phyloP scores from a whole-genome alignment of 805 yeast species.

The Candida easanensis region DNA sequence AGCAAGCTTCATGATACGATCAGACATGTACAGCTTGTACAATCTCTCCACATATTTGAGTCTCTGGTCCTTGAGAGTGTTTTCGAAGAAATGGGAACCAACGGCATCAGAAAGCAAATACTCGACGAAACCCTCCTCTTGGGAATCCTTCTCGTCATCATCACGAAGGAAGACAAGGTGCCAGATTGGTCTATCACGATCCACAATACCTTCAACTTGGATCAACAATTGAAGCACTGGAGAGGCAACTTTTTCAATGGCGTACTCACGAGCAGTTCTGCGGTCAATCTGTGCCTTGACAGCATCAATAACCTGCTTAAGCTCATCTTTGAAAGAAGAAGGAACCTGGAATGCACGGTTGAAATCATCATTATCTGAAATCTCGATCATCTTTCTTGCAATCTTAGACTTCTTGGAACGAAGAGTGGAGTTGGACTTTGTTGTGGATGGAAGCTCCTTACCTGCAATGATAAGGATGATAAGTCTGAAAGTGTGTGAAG shows the following conservation, averaged over 20 bases:
- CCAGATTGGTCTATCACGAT: slow-evolving; percentile 70
- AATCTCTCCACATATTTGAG: slow-evolving; percentile 68
- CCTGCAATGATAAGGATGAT: slow-evolving; percentile 73
- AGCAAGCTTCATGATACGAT: slow-evolving; percentile 68
- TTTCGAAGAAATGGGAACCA: slow-evolving; percentile 91
- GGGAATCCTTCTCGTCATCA: slow-evolving; percentile 47
- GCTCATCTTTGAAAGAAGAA: slow-evolving; percentile 57
- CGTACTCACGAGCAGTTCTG: slow-evolving; percentile 61
- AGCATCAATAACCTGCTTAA: slow-evolving; percentile 46
- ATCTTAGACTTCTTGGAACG: slow-evolving; percentile 82
- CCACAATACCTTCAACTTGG: slow-evolving; percentile 78
- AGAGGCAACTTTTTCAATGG: slow-evolving; percentile 79
- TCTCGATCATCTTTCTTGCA: slow-evolving; percentile 91
- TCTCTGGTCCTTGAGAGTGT: slow-evolving; percentile 62
- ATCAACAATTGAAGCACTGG: slow-evolving; percentile 81
- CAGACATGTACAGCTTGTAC: slow-evolving; percentile 67
- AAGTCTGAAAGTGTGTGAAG: slow-evolving; percentile 82
- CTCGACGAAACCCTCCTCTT: slow-evolving; percentile 80
- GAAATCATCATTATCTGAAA: slow-evolving; percentile 73
- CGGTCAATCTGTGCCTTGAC: slow-evolving; percentile 37
- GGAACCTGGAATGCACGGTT: slow-evolving; percentile 69
- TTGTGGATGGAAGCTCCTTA: slow-evolving; percentile 70
- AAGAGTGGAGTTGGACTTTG: slow-evolving; percentile 63
- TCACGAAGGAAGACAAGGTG: slow-evolving; percentile 55
- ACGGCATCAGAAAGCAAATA: slow-evolving; percentile 80